Evolutionary conservation across 768 basidiomycete genomes (phyloP), one percentile per base, ranked within the genome.

Genomic region (Krasilnikovozyma curviuscula): DNA sequence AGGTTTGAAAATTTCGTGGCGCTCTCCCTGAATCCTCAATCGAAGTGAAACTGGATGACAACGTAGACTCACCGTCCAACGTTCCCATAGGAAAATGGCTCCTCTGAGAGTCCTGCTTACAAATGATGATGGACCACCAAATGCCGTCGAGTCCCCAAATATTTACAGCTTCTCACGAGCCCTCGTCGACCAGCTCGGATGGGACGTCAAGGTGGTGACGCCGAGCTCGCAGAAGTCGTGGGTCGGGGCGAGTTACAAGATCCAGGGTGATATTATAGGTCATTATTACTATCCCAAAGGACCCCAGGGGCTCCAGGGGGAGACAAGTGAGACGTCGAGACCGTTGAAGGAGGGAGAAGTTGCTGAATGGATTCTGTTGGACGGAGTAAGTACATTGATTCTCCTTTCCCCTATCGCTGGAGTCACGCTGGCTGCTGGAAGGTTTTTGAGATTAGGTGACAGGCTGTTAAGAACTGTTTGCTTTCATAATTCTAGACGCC

Each of bases 301-400:
- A 27, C 19, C 13, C 19, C 35, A 47, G n/a, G 30, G 32, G 28
- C 25, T 29, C 0, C 40, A 51, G 21, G 85, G 88, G 1, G 84
- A 89, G 56, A 73, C 66, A 16, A 75, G 78, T 9, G 60, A 66
- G 18, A 58, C 57, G 23, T 68, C 81, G 19, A 69, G 89, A 47
- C 76, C 79, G 5, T 62, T 88, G 42, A 73, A 74, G 59, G 73
- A 78, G 5, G 79, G 75, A 31, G 86, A 89, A 66, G 67, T 79
- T 44, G 79, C 75, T 23, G 84, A 93, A 66, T 97, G 89, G 89
- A 76, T 93, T 48, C 71, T 97, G 23, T 67, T 93, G 6, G 82
- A 84, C 51, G 83, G 82, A 14, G 64, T 64, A 31, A 55, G 72
- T 64, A 12, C 40, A 46, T 2, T 23, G 28, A 9, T 46, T 27